Percentiles rank a stretch among this genome's conserved stretches.
Evolutionary conservation across 2,329 filamentous ascomycete species (phyloP).

Genomic region (Xylariaceae sp.): DNA sequence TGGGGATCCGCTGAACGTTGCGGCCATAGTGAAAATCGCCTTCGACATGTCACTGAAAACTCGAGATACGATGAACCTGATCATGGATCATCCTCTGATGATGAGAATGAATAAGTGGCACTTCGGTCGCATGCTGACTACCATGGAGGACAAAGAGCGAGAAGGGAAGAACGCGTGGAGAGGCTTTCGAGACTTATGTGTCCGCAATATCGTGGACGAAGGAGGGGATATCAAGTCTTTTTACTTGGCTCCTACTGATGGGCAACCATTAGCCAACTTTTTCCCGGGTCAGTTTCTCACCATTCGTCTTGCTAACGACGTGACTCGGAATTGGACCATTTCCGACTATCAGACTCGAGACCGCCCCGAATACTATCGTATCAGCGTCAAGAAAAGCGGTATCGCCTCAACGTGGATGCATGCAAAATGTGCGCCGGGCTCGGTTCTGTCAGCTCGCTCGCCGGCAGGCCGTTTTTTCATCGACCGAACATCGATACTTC

Average conservation of each 20-base stretch:
- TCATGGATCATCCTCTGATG: constrained; percentile 20
- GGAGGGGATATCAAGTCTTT: constrained; percentile 22
- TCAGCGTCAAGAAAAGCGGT: constrained; percentile 20
- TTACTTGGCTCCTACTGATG: constrained; percentile 16
- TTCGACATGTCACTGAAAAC: constrained; percentile 23
- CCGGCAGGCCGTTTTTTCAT: constrained; percentile 22
- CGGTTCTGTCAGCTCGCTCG: constrained; percentile 15
- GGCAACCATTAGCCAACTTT: constrained; percentile 19
- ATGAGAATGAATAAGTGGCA: constrained; percentile 21
- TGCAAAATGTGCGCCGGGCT: constrained; percentile 12
- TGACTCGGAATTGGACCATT: constrained; percentile 22
- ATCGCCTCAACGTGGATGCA: constrained; percentile 23
- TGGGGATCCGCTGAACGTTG: constrained; percentile 15
- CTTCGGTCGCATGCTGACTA: constrained; percentile 9
- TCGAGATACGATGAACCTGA: constrained; percentile 20
- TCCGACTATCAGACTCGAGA: constrained; percentile 19
- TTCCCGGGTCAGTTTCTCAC: constrained; percentile 25
- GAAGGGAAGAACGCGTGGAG: constrained; percentile 20
- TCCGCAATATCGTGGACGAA: constrained; percentile 17
- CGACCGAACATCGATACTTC: constrained; percentile 14
- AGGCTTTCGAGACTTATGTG: constrained; percentile 18
- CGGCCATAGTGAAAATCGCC: constrained; percentile 16
- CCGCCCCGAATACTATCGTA: constrained; percentile 18
- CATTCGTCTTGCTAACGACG: constrained; percentile 16
- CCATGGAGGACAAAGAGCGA: constrained; percentile 16